Percentiles rank a stretch among this genome's conserved stretches.
Evolutionary conservation across 1,284 basidiomycete genomes (phyloP).

Genomic region (Marasmius oreades): DNA sequence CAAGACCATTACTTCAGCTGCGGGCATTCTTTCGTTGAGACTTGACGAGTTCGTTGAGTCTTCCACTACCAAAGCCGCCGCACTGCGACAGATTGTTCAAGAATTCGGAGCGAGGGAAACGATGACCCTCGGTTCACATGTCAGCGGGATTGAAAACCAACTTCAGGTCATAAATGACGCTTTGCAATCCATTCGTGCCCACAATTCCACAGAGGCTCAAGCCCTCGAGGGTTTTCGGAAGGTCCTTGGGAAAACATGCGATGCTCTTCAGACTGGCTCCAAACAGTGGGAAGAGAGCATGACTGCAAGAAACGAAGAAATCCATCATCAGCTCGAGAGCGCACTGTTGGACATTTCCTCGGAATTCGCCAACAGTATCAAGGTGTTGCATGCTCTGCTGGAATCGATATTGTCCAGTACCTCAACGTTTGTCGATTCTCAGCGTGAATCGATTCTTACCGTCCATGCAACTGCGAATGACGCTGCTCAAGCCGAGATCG

Average conservation of each 20-base stretch:
- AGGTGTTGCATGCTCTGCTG: constrained; percentile 49
- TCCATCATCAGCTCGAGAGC: constrained; percentile 44
- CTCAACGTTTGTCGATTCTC: constrained; percentile 50
- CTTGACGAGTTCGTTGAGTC: constrained; percentile 63
- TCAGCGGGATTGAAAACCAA: constrained; percentile 58
- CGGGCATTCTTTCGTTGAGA: constrained; percentile 50
- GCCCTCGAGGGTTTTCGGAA: constrained; percentile 45
- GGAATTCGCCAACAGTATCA: constrained; percentile 53
- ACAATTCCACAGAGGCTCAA: constrained; percentile 53
- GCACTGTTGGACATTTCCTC: constrained; percentile 41
- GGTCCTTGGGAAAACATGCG: constrained; percentile 49
- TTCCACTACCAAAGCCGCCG: constrained; percentile 48
- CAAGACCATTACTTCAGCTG: constrained; percentile 49
- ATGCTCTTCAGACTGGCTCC: constrained; percentile 51
- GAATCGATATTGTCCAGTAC: constrained; percentile 61
- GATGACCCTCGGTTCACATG: constrained; percentile 47
- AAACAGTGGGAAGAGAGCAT: constrained; percentile 52
- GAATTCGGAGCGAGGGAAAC: constrained; percentile 56
- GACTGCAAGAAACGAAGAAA: constrained; percentile 41
- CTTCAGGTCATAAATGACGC: constrained; percentile 55
- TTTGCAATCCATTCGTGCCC: constrained; percentile 53
- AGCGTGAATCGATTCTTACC: constrained; percentile 49
- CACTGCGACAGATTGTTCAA: constrained; percentile 54
- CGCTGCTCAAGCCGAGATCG: constrained; percentile 58
- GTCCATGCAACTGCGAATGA: constrained; percentile 49